Percentiles rank a stretch among this genome's conserved stretches.
phyloP scores from a whole-genome alignment of 2,329 filamentous ascomycete species.

The Microcera coccophila region DNA sequence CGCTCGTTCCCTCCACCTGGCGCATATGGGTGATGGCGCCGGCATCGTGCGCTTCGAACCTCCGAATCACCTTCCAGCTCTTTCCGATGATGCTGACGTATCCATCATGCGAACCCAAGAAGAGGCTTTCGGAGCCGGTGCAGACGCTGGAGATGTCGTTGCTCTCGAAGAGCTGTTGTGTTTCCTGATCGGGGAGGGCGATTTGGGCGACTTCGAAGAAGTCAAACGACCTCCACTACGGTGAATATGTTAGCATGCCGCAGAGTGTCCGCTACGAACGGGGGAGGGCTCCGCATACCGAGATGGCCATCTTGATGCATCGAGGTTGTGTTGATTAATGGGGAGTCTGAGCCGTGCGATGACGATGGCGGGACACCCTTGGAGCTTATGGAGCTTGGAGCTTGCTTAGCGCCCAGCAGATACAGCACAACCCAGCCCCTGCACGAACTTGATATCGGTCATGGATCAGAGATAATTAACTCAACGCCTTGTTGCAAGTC shows the following conservation, averaged over 20 bases:
- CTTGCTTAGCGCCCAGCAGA: constrained; percentile 27
- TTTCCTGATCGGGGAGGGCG: constrained; percentile 74
- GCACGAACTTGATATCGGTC: no score
- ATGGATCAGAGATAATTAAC: no score
- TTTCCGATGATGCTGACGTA: constrained; percentile 82
- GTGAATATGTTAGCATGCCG: constrained; percentile 14
- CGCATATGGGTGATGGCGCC: constrained; percentile 85
- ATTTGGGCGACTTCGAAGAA: constrained; percentile 96
- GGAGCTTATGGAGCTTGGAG: constrained; percentile 22
- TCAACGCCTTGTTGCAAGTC: no score
- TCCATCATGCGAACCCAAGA: constrained; percentile 82
- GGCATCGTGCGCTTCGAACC: constrained; percentile 80
- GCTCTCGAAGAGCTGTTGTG: constrained; percentile 74
- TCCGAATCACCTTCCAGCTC: constrained; percentile 79
- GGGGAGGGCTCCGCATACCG: constrained; percentile 21
- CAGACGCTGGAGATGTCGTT: constrained; percentile 78
- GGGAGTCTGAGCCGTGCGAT: constrained; percentile 25
- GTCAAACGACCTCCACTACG: constrained; percentile 96
- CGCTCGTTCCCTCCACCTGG: constrained; percentile 80
- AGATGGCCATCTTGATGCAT: constrained; percentile 36
- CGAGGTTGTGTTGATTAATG: constrained; percentile 15
- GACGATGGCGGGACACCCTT: constrained; percentile 29
- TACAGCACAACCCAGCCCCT: neutral
- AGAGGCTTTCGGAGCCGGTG: constrained; percentile 83
- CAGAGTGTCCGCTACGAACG: neutral